phyloP scores from a whole-genome alignment of 768 basidiomycete genomes.

The Lenzites betulinus region DNA sequence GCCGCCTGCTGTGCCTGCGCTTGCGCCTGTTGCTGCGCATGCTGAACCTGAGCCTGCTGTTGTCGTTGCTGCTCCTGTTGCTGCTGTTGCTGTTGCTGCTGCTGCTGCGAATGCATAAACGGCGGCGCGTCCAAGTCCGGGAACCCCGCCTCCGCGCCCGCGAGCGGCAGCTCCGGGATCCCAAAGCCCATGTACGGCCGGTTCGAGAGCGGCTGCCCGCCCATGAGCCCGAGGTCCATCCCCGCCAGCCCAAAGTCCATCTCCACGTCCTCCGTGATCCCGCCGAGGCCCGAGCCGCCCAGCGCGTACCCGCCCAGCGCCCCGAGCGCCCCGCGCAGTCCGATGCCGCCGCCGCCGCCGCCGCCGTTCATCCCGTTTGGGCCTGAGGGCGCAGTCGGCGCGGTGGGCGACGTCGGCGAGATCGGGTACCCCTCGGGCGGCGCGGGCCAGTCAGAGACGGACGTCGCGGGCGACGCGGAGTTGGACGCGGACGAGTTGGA shows the following conservation, averaged over 20 bases:
- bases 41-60: background rate
- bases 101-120: constrained; percentile 7
- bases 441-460: constrained; percentile 4
- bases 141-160: constrained; percentile 9
- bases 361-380: background rate
- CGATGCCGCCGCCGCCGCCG: background rate
- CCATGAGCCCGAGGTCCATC: constrained; percentile 42
- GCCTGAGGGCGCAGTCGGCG: background rate
- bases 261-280: constrained; percentile 17
- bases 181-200: constrained; percentile 38
- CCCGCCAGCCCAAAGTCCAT: constrained; percentile 22
- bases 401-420: background rate
- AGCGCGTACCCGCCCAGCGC: background rate
- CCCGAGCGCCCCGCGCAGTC: no score
- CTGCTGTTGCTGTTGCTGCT: background rate
- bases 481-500: constrained; percentile 2
- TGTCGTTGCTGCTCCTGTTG: background rate
- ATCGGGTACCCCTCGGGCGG: constrained; percentile 2
- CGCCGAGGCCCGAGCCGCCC: background rate
- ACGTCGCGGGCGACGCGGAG: constrained; percentile 2
- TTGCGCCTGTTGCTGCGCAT: background rate
- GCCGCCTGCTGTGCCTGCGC: background rate
- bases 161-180: constrained; percentile 8
- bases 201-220: constrained; percentile 43
- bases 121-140: constrained; percentile 24